Conservation (phyloP, 768 basidiomycete species). For the Termitomyces sp. region DNA sequence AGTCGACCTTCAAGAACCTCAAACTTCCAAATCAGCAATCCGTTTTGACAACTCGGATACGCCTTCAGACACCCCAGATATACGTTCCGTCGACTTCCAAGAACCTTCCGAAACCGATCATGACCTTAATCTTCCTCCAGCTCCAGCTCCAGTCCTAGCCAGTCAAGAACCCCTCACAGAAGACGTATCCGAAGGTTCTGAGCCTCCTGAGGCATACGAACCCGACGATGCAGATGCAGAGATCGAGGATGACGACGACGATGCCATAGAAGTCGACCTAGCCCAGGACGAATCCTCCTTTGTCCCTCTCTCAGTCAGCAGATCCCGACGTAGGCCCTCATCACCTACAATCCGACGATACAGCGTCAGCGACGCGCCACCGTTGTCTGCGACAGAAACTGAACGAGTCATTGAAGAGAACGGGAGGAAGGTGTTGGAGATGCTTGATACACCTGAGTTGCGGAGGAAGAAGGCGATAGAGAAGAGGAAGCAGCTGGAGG, state of each 20-base stretch:
- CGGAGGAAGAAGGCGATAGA: slow-evolving; percentile 52
- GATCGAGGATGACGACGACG: neutral
- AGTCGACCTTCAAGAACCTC: neutral
- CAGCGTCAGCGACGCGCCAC: neutral
- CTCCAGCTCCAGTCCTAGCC: neutral
- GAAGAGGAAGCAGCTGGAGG: slow-evolving; percentile 36
- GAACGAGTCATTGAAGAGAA: slow-evolving; percentile 26
- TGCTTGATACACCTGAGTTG: slow-evolving; percentile 67
- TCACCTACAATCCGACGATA: neutral
- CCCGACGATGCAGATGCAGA: neutral
- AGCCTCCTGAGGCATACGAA: neutral
- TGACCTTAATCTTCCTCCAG: neutral
- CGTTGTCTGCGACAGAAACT: slow-evolving; percentile 12
- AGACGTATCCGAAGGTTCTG: neutral
- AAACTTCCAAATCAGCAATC: neutral
- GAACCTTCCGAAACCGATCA: neutral
- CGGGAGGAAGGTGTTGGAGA: slow-evolving; percentile 62
- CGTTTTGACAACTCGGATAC: neutral
- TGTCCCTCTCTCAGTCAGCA: neutral
- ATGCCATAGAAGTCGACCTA: neutral
- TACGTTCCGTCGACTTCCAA: neutral
- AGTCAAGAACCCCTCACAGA: neutral
- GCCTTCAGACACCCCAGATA: neutral
- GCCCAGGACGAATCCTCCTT: neutral
- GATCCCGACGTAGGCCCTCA: neutral